Conservation (phyloP, 192 early-diverging fungal species). For the Cetraspora pellucida region DNA sequence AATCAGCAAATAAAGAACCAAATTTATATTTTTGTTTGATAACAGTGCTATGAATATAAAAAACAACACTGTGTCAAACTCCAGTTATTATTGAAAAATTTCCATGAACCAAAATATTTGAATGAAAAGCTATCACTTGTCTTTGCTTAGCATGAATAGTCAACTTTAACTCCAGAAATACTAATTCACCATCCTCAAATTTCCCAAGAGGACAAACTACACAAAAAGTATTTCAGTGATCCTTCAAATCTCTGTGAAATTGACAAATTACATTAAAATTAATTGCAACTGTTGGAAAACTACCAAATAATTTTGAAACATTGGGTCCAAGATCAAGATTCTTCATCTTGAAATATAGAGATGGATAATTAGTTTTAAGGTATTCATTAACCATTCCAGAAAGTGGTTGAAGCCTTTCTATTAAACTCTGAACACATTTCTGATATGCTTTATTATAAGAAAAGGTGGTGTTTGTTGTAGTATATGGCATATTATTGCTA, state of each 20-base stretch:
- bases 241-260: slow-evolving; percentile 27
- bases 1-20: no score
- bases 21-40: not conserved
- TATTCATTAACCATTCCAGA: not conserved
- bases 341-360: slow-evolving; percentile 14
- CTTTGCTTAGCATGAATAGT: no score
- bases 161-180: no score
- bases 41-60: slow-evolving; percentile 12
- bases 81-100: slow-evolving; percentile 1
- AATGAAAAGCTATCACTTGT: no score
- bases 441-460: not conserved
- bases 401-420: slow-evolving; percentile 3
- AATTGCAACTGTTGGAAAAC: slow-evolving; percentile 10
- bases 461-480: not conserved
- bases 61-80: slow-evolving; percentile 22
- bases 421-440: slow-evolving; percentile 16
- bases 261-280: slow-evolving; percentile 25
- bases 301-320: slow-evolving; percentile 23
- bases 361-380: not conserved
- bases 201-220: slow-evolving; percentile 10
- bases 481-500: slow-evolving; percentile 9
- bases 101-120: not conserved
- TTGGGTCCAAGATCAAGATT: slow-evolving; percentile 21
- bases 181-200: no score
- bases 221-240: slow-evolving; percentile 19